Evolutionary conservation across 768 basidiomycete genomes (phyloP), one percentile per base, ranked within the genome.

Genomic region (Pleurotus djamor): DNA sequence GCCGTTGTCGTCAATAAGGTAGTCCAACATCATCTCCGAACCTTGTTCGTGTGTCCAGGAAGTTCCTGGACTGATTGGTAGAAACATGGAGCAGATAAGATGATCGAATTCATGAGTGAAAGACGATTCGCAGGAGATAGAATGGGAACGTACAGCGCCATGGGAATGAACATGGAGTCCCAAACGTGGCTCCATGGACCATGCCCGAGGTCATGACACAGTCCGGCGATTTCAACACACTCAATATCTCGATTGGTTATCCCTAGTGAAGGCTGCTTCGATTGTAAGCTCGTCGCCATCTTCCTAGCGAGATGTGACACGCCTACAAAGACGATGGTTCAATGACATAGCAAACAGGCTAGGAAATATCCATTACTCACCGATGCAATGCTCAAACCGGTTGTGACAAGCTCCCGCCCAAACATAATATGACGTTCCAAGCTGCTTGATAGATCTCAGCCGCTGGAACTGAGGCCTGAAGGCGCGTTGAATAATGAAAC

Each of bases 151-250:
- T 65, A 91, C 91, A 84, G 62, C 0, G 83, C 85, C 4, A 65
- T 59, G 0, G 90, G 90, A 54, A 94, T 91, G 69, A 91, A 92
- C 55, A 76, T 66, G 5, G 74, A 72, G 62, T 94, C 92, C 87
- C 89, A 94, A 6, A 94, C 87, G 68, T 94, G 92, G 60, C 85
- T 88, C 86, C 89, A 93, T 0, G 92, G 92, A 0, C 92, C 92
- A 65, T 93, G 92, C 0, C 91, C 92, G 3, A 94, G 82, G 69
- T 94, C 92, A 64, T 94, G 92, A 59, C 91, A 92, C 2, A 93
- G 75, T 0, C 91, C 92, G 0, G 92, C 92, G 21, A 94, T 75
- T 59, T 89, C 87, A 14, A 94, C 86, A 60, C 92, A 94, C 52
- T 79, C 77, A 34, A 93, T 76, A 60, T 94, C 91, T 16, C 90